Conservation (phyloP, 805 yeast species). For the Starmerella etchellsii region DNA sequence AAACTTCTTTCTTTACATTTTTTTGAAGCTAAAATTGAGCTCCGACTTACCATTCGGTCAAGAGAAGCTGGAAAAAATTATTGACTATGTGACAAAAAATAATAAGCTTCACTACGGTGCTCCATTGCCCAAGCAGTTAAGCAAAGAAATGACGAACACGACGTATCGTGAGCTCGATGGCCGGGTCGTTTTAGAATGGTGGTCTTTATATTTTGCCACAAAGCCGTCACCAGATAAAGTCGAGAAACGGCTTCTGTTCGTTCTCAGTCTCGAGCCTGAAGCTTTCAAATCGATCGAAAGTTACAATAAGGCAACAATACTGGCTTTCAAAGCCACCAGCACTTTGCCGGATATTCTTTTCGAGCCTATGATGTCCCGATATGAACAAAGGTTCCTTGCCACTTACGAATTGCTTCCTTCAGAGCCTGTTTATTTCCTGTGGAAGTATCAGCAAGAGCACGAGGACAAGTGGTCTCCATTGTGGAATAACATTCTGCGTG, state of each 20-base stretch:
- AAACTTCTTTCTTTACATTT: constrained; percentile 1
- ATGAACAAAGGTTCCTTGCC: background rate
- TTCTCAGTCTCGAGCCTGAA: background rate
- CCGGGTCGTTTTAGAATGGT: constrained; percentile 4
- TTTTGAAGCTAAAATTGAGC: background rate
- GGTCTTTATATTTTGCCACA: constrained; percentile 2
- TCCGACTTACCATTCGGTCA: background rate
- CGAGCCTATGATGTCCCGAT: background rate
- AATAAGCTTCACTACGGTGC: background rate
- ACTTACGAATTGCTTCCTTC: background rate
- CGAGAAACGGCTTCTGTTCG: background rate
- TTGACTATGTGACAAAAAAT: constrained; percentile 8
- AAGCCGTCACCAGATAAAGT: background rate
- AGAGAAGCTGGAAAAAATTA: background rate
- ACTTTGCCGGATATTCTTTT: background rate
- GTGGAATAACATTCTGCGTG: background rate
- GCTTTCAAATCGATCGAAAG: background rate
- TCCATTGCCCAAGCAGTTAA: constrained; percentile 4
- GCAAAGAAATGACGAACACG: background rate
- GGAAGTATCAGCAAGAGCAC: constrained; percentile 5
- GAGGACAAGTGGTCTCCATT: background rate
- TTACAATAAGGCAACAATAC: background rate
- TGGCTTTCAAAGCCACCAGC: background rate
- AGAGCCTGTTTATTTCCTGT: constrained; percentile 1
- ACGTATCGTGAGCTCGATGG: constrained; percentile 7